Evolutionary conservation across 345 rosid genomes (phyloP).

Genomic region (Arabidopsis arenosa): DNA sequence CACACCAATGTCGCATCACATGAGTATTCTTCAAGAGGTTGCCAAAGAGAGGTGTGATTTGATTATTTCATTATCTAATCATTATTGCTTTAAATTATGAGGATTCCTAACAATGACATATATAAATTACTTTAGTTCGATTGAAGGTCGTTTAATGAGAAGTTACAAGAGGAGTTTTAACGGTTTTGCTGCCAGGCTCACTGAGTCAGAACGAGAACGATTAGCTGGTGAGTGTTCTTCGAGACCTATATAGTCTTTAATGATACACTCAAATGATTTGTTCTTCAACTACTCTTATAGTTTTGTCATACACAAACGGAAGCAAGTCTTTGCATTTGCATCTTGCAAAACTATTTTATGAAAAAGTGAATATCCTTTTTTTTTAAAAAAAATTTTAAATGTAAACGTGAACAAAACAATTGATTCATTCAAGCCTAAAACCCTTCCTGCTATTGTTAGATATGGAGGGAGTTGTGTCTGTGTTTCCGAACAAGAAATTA

Average conservation of each 20-base stretch:
- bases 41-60: constrained; percentile 35
- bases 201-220: constrained; percentile 48
- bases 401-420: not conserved
- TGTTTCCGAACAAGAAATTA: constrained; percentile 47
- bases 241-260: not conserved
- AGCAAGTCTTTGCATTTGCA: constrained; percentile 8
- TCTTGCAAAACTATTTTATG: not conserved
- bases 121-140: constrained; percentile 32
- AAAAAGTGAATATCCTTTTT: too few species aligned
- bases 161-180: constrained; percentile 65
- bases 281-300: not conserved
- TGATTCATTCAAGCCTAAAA: not conserved
- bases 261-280: not conserved
- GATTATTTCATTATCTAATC: not conserved
- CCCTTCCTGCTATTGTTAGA: constrained; percentile 1
- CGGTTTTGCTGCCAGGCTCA: constrained; percentile 61
- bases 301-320: not conserved
- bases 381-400: too few species aligned
- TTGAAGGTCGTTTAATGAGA: constrained; percentile 45
- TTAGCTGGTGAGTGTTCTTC: constrained; percentile 50
- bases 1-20: constrained; percentile 43
- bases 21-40: constrained; percentile 48
- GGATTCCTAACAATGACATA: not conserved
- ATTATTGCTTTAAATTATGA: not conserved
- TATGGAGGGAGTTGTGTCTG: constrained; percentile 47